phyloP scores from a whole-genome alignment of 208 protist species.

The Porcisia hertigi region DNA sequence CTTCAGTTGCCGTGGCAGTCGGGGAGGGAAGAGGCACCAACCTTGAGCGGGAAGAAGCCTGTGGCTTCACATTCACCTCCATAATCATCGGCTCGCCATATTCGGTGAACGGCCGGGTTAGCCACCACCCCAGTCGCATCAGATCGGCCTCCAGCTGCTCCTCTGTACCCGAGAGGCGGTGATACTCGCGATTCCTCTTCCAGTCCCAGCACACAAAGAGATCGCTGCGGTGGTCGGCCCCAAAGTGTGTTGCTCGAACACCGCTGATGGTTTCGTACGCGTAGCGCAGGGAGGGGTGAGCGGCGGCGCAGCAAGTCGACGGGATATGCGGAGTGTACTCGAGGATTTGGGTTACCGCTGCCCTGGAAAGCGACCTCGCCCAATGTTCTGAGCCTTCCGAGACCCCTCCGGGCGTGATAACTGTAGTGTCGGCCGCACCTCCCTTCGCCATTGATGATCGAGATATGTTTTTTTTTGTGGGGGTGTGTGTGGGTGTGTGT shows the following conservation, averaged over 20 bases:
- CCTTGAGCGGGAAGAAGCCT: neutral
- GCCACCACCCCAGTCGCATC: slow-evolving; percentile 19
- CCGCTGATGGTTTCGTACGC: slow-evolving; percentile 19
- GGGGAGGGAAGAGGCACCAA: neutral
- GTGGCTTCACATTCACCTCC: slow-evolving; percentile 27
- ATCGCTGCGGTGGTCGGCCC: slow-evolving; percentile 14
- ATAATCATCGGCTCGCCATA: slow-evolving; percentile 16
- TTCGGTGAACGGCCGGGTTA: slow-evolving; percentile 1
- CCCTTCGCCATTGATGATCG: neutral
- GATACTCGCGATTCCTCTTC: slow-evolving; percentile 16
- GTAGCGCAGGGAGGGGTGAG: slow-evolving; percentile 23
- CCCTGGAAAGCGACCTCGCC: slow-evolving; percentile 1
- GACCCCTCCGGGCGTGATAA: neutral
- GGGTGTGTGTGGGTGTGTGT: neutral
- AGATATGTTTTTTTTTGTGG: neutral
- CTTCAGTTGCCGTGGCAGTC: neutral
- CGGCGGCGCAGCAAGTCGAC: slow-evolving; percentile 18
- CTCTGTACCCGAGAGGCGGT: slow-evolving; percentile 16
- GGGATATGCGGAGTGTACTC: slow-evolving; percentile 28
- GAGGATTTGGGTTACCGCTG: slow-evolving; percentile 7
- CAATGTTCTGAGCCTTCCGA: neutral
- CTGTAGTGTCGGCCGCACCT: neutral
- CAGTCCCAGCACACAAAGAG: slow-evolving; percentile 21
- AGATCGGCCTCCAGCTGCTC: slow-evolving; percentile 14
- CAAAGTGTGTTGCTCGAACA: slow-evolving; percentile 1